Evolutionary conservation across 202 grass and related monocot genomes (phyloP), one percentile per base, ranked within the genome.

Genomic region (Bolboschoenoplectus hybrid): DNA sequence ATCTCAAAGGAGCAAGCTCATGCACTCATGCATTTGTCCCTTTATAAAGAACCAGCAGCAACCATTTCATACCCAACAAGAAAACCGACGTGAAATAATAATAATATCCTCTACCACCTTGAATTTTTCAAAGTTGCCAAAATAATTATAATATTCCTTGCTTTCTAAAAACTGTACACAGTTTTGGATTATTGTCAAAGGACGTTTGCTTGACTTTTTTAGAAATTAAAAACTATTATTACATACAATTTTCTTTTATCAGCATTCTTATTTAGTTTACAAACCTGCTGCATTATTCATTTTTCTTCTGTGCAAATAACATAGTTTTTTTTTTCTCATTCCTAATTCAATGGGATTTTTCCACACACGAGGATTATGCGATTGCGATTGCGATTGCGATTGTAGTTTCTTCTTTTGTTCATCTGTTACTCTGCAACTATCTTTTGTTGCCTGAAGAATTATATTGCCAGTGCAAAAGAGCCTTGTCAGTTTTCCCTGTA

Each of bases 191-290:
- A 51, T 76, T 76, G 1, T 51, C 26, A 75, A 51, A 73, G 4
- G 26, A 52, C 2, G 47, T 77, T 39, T 57, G 7, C 26, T 57
- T 5, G 12, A 51, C 0, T 56, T 39, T 14, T 39, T 17, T 26
- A 16, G 34, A 78, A 78, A 53, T 40, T 39, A 17, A 77, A 77
- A 38, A 12, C 74, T 35, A 75, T 7, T 57, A 77, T 77, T 19
- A 76, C 49, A 58, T 39, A 19, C 13, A 50, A 34, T 74, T 32
- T 17, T 58, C 47, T 58, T 79, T 58, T 79, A 57, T 58, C 20
- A 56, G 50, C 5, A 77, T 16, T 77, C 49, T 77, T 56, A 55
- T 17, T 77, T 78, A 40, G 74, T 77, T 50, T 55, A 77, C 73
- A 77, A 7, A 16, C 50, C 26, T 7, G 47, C 32, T 77, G 12